Evolutionary conservation across 768 basidiomycete species (phyloP).

Genomic region (Boletus subcaerulescens): DNA sequence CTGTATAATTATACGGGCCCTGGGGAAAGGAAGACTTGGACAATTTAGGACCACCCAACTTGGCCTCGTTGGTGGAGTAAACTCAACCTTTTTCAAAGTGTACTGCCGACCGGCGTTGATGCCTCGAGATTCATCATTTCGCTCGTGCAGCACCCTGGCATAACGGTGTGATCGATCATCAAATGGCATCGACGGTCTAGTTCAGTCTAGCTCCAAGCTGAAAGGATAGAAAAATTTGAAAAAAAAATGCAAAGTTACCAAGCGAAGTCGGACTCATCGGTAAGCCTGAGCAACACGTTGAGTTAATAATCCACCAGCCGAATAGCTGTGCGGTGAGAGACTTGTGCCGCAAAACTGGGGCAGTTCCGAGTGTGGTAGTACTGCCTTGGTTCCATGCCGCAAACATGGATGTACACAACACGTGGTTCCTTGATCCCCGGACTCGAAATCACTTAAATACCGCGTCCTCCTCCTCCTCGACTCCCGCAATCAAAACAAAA

Average conservation of each 20-base stretch:
- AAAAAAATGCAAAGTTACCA: neutral
- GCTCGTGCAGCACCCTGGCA: neutral
- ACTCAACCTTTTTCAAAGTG: conserved; percentile 17
- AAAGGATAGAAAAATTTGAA: neutral
- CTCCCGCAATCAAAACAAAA: conserved; percentile 9
- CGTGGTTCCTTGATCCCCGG: neutral
- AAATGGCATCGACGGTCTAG: conserved; percentile 2
- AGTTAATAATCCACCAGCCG: neutral
- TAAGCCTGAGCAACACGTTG: conserved; percentile 6
- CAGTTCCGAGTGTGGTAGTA: conserved; percentile 12
- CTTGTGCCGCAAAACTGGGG: neutral
- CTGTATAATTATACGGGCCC: conserved; percentile 1
- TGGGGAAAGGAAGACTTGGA: conserved; percentile 12
- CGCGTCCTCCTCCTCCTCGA: neutral
- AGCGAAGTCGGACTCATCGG: neutral
- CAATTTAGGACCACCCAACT: conserved; percentile 10
- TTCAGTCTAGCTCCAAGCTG: conserved; percentile 2
- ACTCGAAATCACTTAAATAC: conserved; percentile 16
- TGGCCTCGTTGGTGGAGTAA: conserved; percentile 5
- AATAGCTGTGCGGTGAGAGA: conserved; percentile 16
- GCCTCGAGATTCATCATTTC: conserved; percentile 29
- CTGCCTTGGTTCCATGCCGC: no score
- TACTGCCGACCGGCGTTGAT: conserved; percentile 11
- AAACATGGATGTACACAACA: no score
- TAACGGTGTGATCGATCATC: conserved; percentile 14